Evolutionary conservation across 2,329 filamentous ascomycete species (phyloP), one percentile per base, ranked within the genome.

Genomic region (Lachnellula hyalina): DNA sequence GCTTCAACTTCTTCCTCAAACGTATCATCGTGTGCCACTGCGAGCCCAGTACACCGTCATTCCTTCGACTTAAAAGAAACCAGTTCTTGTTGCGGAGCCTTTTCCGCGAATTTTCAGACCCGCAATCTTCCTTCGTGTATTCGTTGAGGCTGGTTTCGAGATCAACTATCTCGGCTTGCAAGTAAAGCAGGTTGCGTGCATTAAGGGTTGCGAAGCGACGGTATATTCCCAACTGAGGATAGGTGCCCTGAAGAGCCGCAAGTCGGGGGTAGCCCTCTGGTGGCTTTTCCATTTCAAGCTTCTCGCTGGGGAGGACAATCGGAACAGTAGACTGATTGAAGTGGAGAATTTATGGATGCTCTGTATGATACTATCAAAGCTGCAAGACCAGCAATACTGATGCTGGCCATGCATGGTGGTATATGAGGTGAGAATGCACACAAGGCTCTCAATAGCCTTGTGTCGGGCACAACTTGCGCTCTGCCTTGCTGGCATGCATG

Each of bases 201-300:
- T 49, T 49, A 5, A 49, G 47, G 8, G 15, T 15, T 14, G 34
- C 14, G 34, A 49, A 49, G 8, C 34, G 47, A 5, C 47, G 47
- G 32, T 49, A 49, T 17, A 49, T 49, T 23, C 47, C 28, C 11
- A 49, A 32, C 34, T 49, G 32, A 23, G 47, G 47, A n/a, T 49
- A 49, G 11, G 47, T 25, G 17, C 28, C 34, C 23, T 49, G 47
- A 5, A 49, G 34, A 35, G 47, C 15, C 12, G 47, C 47, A 32
- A 49, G 47, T 15, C 23, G 19, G 19, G 47, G 47, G 25, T 49
- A 49, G 15, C 47, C 47, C n/a, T 49, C 47, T 44, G 41, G 41
- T 25, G 12, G 15, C n/a, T 0, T 21, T 11, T 44, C 19, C 41
- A 44, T 44, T 12, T 21, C 17, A 12, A 44, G n/a, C n/a, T 25